These are phyloP conservation scores for Ormosia emarginata DNA, from an alignment of 306 rosid species.

Conservation along the genomic window DNA sequence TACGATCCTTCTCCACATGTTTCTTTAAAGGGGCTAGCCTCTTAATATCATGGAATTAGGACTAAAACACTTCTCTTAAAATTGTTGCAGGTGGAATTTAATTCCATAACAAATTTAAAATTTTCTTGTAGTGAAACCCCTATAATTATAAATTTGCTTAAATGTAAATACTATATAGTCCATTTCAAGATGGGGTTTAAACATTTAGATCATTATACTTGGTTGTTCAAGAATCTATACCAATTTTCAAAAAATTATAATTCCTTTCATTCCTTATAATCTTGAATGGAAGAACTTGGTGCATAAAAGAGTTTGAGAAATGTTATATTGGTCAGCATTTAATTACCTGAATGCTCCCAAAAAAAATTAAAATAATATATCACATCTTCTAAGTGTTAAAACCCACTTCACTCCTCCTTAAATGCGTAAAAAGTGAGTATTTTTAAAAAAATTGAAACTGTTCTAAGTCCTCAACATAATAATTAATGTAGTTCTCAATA, in stretches of 20 bases:
- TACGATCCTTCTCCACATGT: too few relatives aligned
- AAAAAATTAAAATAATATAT: slow-evolving; percentile 66
- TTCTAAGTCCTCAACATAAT: slow-evolving; percentile 67
- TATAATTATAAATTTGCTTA: too few relatives aligned
- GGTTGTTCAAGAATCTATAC: slow-evolving; percentile 24
- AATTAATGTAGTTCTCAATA: slow-evolving; percentile 72
- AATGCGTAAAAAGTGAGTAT: slow-evolving; percentile 39
- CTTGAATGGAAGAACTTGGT: too few relatives aligned
- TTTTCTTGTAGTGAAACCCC: too few relatives aligned
- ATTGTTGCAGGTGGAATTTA: too few relatives aligned
- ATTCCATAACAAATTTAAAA: too few relatives aligned
- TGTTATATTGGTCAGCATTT: slow-evolving; percentile 33
- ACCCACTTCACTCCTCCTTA: slow-evolving; percentile 53
- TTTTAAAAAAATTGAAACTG: slow-evolving; percentile 67
- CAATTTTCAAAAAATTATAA: slow-evolving; percentile 25
- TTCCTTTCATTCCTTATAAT: not conserved
- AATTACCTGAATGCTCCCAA: slow-evolving; percentile 46
- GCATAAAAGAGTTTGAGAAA: not conserved
- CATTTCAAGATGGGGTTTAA: too few relatives aligned
- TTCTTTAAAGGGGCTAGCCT: too few relatives aligned
- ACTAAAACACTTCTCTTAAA: too few relatives aligned
- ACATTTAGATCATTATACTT: not conserved
- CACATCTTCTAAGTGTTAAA: slow-evolving; percentile 48
- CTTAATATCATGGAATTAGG: too few relatives aligned
- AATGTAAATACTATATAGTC: too few relatives aligned